phyloP scores from a whole-genome alignment of 2,329 filamentous ascomycete species.

The Fusarium palustre region DNA sequence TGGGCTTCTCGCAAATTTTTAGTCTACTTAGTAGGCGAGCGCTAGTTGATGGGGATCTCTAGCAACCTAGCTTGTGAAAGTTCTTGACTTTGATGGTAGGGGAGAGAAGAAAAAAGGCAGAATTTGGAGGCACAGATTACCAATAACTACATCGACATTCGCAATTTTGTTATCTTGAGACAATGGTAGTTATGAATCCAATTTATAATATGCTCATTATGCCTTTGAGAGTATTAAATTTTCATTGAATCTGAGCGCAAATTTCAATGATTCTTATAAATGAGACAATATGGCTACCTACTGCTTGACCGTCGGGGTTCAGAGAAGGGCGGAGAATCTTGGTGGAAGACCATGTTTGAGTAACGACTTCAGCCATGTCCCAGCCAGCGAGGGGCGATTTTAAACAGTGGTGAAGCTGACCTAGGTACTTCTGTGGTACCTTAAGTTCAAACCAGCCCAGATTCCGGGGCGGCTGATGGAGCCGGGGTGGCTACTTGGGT shows the following conservation, averaged over 20 bases:
- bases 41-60: constrained; percentile 12
- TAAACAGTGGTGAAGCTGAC: neutral
- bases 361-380: neutral
- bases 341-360: constrained; percentile 6
- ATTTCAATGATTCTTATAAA: neutral
- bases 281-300: neutral
- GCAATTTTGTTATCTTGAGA: neutral
- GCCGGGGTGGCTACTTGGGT: constrained; percentile 13
- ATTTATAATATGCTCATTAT: neutral
- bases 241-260: neutral
- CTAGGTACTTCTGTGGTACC: constrained; percentile 30
- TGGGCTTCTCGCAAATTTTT: constrained; percentile 4
- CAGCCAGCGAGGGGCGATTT: constrained; percentile 8
- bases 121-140: neutral
- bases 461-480: constrained; percentile 33
- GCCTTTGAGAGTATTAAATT: neutral
- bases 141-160: neutral
- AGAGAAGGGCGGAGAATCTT: constrained; percentile 33
- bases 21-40: neutral
- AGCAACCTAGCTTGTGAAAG: constrained; percentile 24
- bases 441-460: constrained; percentile 6
- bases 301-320: neutral
- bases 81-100: neutral
- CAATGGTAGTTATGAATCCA: neutral
- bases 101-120: constrained; percentile 1